Evolutionary conservation across 2,329 filamentous ascomycete genomes (phyloP), one percentile per base, ranked within the genome.

Genomic region (Botrytis squamosa): DNA sequence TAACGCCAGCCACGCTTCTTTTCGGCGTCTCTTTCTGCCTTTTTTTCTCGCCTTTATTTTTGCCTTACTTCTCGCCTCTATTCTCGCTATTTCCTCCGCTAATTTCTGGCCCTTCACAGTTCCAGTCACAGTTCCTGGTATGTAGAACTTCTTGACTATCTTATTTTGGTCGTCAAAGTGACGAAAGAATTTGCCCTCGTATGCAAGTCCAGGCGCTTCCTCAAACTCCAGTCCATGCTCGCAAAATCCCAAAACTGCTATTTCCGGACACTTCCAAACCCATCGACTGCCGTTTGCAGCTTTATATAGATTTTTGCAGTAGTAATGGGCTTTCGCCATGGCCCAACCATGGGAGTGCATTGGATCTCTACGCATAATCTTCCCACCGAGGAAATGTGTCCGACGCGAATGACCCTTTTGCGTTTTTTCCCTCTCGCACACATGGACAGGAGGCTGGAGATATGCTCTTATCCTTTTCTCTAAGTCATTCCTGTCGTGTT

Each of bases 201-300:
- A 46, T 46, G 16, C 62, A 29, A 65, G 62, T 16, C n/a, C 62
- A 29, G 62, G 62, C 40, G 40, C n/a, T n/a, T 64, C 25, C 22
- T 64, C 62, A 44, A 33, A 64, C 16, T 64, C 40, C 25, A 64
- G 16, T 10, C 62, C 40, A 64, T 44, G 40, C 44, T 46, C 44
- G 5, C 44, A 46, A 3, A 64, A 29, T 16, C 40, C n/a, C 33
- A 20, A 6, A 29, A 25, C 40, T 44, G 8, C 16, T 10, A 64
- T 3, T 33, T 1, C 22, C 40, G 25, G 7, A 20, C 7, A 1
- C 2, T 1, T 1, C 4, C 16, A 33, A 20, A 10, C 20, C 14
- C 18, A 20, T 44, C 1, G n/a, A 12, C 0, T 29, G 4, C 18
- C n/a, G 4, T 20, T 22, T n/a, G 16, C 62, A 64, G 40, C 40